Conservation (phyloP, 441 rosid genomes). For the Brassica balearica region DNA sequence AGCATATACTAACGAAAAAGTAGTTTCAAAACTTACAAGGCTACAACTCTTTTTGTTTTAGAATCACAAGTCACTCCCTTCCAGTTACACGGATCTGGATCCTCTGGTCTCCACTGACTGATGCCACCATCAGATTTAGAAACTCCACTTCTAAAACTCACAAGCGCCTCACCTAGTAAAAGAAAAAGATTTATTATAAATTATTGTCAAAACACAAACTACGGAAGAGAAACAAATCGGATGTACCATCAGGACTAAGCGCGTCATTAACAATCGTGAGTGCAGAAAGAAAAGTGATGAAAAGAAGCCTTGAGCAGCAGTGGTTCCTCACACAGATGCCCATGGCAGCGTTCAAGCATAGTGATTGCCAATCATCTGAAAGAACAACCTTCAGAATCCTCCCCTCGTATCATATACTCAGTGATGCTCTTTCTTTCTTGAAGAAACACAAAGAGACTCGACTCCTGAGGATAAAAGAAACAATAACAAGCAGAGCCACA, state of each 20-base stretch:
- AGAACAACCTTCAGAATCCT: constrained; percentile 50
- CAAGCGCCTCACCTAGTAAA: constrained; percentile 76
- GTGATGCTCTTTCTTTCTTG: not conserved
- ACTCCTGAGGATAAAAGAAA: not conserved
- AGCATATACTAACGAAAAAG: not conserved
- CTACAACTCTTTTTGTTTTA: constrained; percentile 78
- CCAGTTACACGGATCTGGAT: constrained; percentile 94
- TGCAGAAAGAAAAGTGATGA: no score
- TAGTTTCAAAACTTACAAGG: constrained; percentile 62
- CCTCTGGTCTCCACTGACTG: constrained; percentile 91
- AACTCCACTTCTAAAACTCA: constrained; percentile 70
- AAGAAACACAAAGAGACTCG: not conserved
- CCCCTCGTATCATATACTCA: constrained; percentile 25
- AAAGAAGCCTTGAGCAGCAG: no score
- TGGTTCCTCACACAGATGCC: no score
- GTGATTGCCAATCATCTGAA: constrained; percentile 68
- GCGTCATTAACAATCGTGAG: no score
- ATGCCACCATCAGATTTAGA: constrained; percentile 71
- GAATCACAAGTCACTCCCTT: constrained; percentile 81
- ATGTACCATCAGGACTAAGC: not conserved
- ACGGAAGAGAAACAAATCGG: constrained; percentile 10
- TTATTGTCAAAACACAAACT: not conserved
- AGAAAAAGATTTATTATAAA: not conserved
- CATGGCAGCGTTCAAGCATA: constrained; percentile 62
- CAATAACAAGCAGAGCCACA: not conserved